A percentile compares a stretch with the other conserved stretches of the same genome.
Conservation (phyloP, 805 yeast species). For the Yamadazyma phyllophila region DNA sequence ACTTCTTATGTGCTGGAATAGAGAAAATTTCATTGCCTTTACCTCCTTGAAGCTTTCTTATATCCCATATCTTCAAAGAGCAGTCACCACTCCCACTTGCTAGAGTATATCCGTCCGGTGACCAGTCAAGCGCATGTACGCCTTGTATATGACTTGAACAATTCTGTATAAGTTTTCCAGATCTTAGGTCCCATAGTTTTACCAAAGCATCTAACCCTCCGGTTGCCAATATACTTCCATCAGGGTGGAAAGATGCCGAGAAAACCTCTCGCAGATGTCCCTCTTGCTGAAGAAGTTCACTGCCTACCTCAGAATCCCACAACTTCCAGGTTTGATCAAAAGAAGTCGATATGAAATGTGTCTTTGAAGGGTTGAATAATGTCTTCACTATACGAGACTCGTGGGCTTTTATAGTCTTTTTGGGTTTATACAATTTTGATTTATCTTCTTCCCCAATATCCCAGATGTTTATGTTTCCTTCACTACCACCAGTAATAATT, state of each 20-base stretch:
- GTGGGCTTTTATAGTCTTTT: constrained; percentile 27
- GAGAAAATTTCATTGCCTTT: constrained; percentile 29
- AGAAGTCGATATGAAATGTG: constrained; percentile 65
- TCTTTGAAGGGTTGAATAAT: constrained; percentile 63
- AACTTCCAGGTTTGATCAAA: constrained; percentile 84
- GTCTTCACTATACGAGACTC: constrained; percentile 56
- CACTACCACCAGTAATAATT: constrained; percentile 37
- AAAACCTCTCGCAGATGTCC: constrained; percentile 81
- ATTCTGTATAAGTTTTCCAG: constrained; percentile 61
- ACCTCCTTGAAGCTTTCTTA: constrained; percentile 47
- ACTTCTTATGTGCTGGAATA: constrained; percentile 72
- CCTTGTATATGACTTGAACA: constrained; percentile 71
- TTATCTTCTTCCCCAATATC: constrained; percentile 6
- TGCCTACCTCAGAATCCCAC: constrained; percentile 60
- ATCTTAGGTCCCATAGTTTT: constrained; percentile 81
- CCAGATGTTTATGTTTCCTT: constrained; percentile 38
- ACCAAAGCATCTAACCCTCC: constrained; percentile 78
- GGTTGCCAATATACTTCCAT: constrained; percentile 73
- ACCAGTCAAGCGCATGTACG: constrained; percentile 70
- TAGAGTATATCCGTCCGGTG: constrained; percentile 68
- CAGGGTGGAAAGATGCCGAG: constrained; percentile 61
- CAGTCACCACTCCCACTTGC: constrained; percentile 88
- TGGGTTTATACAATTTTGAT: constrained; percentile 15
- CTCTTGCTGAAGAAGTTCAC: constrained; percentile 67
- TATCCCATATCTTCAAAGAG: constrained; percentile 80